A percentile compares a stretch with the other conserved stretches of the same genome.
phyloP scores from a whole-genome alignment of 2,329 filamentous ascomycete species.

The Fusarium sp. region DNA sequence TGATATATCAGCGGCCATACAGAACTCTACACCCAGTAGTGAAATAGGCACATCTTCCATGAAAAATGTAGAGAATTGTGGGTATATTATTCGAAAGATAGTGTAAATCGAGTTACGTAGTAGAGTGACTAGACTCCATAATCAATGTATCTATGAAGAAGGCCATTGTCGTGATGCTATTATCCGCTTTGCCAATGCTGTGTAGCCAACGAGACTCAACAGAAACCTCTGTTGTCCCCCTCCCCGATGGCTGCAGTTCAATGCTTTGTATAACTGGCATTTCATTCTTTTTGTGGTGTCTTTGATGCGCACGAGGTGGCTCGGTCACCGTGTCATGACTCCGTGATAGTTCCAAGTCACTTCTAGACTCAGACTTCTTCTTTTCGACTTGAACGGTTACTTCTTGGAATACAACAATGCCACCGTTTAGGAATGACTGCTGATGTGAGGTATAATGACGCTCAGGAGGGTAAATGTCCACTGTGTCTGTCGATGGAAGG shows the following conservation, averaged over 20 bases:
- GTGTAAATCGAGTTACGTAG: not conserved
- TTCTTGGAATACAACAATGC: constrained; percentile 23
- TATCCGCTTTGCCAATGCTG: not conserved
- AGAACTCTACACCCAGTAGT: too few species aligned
- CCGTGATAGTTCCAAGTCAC: constrained; percentile 2
- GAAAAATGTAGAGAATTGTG: too few species aligned
- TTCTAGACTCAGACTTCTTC: not conserved
- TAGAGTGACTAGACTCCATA: constrained; percentile 7
- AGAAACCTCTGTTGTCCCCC: constrained; percentile 21
- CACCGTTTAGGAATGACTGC: constrained; percentile 10
- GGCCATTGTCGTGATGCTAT: constrained; percentile 6
- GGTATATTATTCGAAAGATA: not conserved
- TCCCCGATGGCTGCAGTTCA: constrained; percentile 9
- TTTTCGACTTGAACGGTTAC: constrained; percentile 13
- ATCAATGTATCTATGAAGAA: constrained; percentile 18
- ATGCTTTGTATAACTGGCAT: not conserved
- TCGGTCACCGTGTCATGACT: constrained; percentile 11
- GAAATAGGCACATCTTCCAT: too few species aligned
- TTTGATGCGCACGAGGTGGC: not conserved
- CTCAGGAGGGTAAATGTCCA: not conserved
- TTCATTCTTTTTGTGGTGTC: not conserved
- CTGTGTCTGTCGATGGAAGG: not conserved
- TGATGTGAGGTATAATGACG: not conserved
- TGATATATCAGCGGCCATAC: too few species aligned
- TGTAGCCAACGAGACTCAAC: constrained; percentile 12